These are phyloP conservation scores for Triticum timopheevii DNA, from an alignment of 176 grass and related monocot genomes.

Conservation along the genomic window DNA sequence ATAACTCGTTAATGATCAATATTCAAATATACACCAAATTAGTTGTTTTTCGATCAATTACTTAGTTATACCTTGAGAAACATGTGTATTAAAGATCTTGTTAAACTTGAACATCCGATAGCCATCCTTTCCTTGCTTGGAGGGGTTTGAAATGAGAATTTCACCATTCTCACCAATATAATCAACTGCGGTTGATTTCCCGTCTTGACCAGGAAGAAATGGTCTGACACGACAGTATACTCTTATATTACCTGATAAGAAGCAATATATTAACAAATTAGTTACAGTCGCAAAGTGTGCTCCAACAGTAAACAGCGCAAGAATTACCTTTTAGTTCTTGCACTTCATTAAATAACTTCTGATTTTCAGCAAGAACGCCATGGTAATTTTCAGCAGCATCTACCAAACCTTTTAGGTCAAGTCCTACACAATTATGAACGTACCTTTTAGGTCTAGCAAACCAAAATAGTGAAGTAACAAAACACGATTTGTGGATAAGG, in stretches of 20 bases:
- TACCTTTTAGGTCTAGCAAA: neutral
- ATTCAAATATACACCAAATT: neutral
- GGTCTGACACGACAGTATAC: conserved; percentile 95
- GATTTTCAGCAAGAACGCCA: conserved; percentile 88
- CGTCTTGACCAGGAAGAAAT: conserved; percentile 88
- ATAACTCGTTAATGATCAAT: conserved; percentile 23
- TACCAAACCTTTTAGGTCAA: conserved; percentile 71
- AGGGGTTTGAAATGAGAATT: conserved; percentile 79
- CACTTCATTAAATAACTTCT: conserved; percentile 92
- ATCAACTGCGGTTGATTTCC: conserved; percentile 74
- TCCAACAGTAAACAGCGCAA: neutral
- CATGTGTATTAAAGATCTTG: conserved; percentile 66
- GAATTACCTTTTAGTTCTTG: conserved; percentile 94
- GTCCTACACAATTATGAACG: conserved; percentile 47
- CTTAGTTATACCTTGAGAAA: conserved; percentile 79
- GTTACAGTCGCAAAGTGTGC: conserved; percentile 8
- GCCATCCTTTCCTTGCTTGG: conserved; percentile 89
- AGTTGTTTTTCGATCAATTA: neutral
- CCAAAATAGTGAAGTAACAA: neutral
- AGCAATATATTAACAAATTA: conserved; percentile 20
- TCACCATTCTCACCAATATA: conserved; percentile 96
- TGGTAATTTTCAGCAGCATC: conserved; percentile 95
- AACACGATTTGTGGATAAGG: neutral
- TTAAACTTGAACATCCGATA: conserved; percentile 98
- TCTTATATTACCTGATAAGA: conserved; percentile 82